These are phyloP conservation scores for Fusarium sp. DNA, from an alignment of 2,329 filamentous ascomycete species.

Conservation along the genomic window DNA sequence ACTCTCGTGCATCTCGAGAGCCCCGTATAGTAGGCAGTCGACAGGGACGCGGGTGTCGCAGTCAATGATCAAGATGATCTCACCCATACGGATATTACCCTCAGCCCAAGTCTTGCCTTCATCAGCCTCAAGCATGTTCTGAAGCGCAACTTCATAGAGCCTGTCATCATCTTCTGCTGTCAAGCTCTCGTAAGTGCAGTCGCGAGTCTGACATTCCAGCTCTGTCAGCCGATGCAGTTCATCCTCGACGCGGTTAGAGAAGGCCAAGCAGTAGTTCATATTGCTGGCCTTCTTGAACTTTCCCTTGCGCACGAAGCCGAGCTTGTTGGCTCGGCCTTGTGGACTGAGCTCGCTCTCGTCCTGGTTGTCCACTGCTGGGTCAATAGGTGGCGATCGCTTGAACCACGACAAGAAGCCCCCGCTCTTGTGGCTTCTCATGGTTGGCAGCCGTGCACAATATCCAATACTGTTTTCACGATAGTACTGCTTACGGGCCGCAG, in stretches of 20 bases:
- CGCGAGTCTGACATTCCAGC: conserved; percentile 35
- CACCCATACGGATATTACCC: conserved; percentile 67
- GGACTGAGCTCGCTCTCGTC: conserved; percentile 54
- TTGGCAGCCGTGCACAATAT: conserved; percentile 64
- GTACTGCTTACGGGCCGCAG: conserved; percentile 63
- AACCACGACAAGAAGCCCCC: conserved; percentile 54
- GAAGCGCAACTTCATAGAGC: conserved; percentile 59
- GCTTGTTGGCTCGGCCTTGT: conserved; percentile 50
- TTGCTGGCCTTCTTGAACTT: conserved; percentile 77
- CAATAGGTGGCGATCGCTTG: conserved; percentile 30
- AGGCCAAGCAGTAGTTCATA: conserved; percentile 73
- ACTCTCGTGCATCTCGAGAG: conserved; percentile 76
- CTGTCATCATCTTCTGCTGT: conserved; percentile 55
- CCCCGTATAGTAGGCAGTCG: conserved; percentile 77
- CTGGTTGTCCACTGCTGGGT: conserved; percentile 48
- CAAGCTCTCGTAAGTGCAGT: conserved; percentile 55
- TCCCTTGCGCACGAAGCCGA: conserved; percentile 65
- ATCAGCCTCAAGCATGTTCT: conserved; percentile 61
- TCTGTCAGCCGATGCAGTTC: conserved; percentile 51
- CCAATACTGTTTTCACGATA: conserved; percentile 70
- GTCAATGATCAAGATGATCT: conserved; percentile 72
- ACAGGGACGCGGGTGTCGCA: conserved; percentile 73
- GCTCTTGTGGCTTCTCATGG: conserved; percentile 48
- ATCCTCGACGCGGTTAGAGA: conserved; percentile 68
- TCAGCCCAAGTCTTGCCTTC: conserved; percentile 66